phyloP scores from a whole-genome alignment of 495 filamentous ascomycete genomes.

The Parathielavia hyrcaniae region DNA sequence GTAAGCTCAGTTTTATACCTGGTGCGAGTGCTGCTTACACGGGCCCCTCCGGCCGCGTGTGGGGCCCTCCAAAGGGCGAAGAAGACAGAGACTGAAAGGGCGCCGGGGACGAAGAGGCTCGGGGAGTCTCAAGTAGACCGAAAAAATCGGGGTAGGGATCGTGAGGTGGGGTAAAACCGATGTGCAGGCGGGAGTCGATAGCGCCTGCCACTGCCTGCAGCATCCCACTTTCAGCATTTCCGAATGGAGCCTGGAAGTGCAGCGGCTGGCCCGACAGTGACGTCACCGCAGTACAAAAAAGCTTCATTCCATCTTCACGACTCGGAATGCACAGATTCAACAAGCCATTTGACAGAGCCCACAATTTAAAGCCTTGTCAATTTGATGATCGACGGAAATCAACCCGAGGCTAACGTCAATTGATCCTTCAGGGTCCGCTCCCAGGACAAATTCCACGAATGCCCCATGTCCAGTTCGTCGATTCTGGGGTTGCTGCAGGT shows the following conservation, averaged over 20 bases:
- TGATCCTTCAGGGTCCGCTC: too few relatives aligned
- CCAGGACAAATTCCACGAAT: too few relatives aligned
- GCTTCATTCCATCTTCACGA: background rate
- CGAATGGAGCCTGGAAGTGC: background rate
- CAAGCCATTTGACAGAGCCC: background rate
- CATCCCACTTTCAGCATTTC: background rate
- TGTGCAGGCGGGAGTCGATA: slow-evolving; percentile 9
- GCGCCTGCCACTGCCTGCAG: background rate
- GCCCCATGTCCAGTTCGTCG: too few relatives aligned
- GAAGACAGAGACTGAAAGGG: background rate
- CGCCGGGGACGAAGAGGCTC: background rate
- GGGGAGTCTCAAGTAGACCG: slow-evolving; percentile 14
- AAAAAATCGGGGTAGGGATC: slow-evolving; percentile 7
- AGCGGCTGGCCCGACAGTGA: slow-evolving; percentile 1
- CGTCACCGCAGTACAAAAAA: background rate
- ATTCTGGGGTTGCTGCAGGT: too few relatives aligned
- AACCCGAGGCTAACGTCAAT: too few relatives aligned
- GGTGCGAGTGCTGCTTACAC: background rate
- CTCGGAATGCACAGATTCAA: background rate
- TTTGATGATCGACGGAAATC: too few relatives aligned
- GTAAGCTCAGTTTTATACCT: background rate
- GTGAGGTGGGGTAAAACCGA: slow-evolving; percentile 10
- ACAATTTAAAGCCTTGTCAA: too few relatives aligned
- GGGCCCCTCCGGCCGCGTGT: slow-evolving; percentile 3
- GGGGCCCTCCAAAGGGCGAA: background rate